Evolutionary conservation across 768 basidiomycete species (phyloP).

Genomic region (Collybiopsis confluens): DNA sequence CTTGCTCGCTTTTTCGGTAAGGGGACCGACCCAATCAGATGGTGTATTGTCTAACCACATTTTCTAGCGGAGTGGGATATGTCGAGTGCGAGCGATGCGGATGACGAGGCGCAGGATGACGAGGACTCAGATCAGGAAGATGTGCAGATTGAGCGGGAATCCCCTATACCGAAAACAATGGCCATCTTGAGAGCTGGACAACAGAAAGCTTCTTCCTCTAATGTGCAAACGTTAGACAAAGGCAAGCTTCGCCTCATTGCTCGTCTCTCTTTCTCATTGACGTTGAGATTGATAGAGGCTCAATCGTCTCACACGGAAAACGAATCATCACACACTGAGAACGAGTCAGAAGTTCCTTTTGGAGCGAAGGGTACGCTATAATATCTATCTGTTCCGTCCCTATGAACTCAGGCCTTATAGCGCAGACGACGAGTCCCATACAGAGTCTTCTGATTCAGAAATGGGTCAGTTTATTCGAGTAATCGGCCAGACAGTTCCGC

Average conservation of each 20-base stretch:
- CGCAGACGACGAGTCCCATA: too few species aligned
- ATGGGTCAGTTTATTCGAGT: too few species aligned
- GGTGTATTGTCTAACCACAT: too few species aligned
- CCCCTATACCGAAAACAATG: neutral
- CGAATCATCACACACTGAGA: neutral
- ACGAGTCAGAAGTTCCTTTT: neutral
- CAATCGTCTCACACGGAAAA: neutral
- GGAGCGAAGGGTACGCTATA: neutral
- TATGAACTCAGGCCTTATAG: neutral
- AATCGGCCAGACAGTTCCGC: too few species aligned
- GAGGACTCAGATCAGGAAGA: neutral
- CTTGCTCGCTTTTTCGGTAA: neutral
- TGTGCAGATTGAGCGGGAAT: neutral
- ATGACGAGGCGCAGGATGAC: neutral
- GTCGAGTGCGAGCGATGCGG: neutral
- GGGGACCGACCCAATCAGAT: too few species aligned
- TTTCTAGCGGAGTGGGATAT: neutral
- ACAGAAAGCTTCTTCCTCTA: neutral
- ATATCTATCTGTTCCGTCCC: too few species aligned
- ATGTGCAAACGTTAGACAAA: neutral
- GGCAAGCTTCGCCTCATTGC: neutral
- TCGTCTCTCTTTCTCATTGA: too few species aligned
- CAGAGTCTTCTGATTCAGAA: too few species aligned
- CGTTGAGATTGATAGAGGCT: neutral
- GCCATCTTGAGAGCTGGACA: neutral